Evolutionary conservation across 2,329 filamentous ascomycete genomes (phyloP), one percentile per base, ranked within the genome.

Genomic region (Fusarium gaditjirri): DNA sequence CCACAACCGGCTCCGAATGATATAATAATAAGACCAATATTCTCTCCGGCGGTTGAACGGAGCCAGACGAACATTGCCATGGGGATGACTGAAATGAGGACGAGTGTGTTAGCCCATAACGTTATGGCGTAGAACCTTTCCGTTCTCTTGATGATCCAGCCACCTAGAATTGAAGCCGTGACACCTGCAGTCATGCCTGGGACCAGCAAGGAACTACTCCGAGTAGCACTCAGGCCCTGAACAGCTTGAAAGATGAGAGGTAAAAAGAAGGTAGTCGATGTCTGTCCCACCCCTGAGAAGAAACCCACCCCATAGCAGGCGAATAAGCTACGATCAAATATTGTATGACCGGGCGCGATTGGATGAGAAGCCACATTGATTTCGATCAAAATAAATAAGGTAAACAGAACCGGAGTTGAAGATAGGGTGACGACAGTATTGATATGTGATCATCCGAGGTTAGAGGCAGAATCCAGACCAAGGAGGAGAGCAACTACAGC

Each of bases 241-340:
- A 92, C 90, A 9, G 91, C 92, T 80, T 95, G 93, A 81, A 93
- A 93, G 81, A 92, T 94, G 5, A 95, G 84, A 3, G 93, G 92
- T n/a, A 93, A 83, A 81, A 93, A 93, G 83, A 94, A 95, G 8
- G 93, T 72, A 2, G 86, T 82, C 0, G 88, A 86, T 76, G 84
- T 82, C 67, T 85, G 82, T 19, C 87, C 90, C 2, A 85, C 89
- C 58, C 92, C 87, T 56, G 87, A 86, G 79, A 93, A 94, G 82
- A 94, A 93, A 79, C 94, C 94, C 78, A 89, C 89, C 3, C 90
- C 80, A 75, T 92, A 94, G 78, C 88, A 89, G 6, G 92, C 89
- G 54, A 93, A 86, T 33, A 95, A 84, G 11, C 86, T 86, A 11
- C 86, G 85, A 76, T 92, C 86, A 76, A 94, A 90, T 71, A 95